These are phyloP conservation scores for Cyclotella baltica DNA, from an alignment of 108 stramenopile species.

Conservation along the genomic window DNA sequence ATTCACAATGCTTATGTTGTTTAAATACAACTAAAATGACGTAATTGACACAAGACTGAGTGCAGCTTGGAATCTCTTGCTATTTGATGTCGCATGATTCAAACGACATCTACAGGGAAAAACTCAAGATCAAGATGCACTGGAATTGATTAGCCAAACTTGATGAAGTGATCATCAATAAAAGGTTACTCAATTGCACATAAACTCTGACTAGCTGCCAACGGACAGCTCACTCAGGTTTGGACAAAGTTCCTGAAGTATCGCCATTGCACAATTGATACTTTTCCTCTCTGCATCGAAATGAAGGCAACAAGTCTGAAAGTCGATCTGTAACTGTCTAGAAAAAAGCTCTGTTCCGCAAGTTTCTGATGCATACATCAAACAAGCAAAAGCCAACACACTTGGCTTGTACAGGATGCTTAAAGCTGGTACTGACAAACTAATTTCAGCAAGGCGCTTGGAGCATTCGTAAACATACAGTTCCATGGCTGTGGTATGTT, in stretches of 20 bases:
- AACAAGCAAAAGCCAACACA: slow-evolving; percentile 70
- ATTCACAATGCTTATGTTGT: no score
- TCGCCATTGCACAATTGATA: neutral
- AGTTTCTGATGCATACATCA: slow-evolving; percentile 74
- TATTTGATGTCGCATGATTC: no score
- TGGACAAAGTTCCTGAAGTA: neutral
- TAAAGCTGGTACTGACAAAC: slow-evolving; percentile 66
- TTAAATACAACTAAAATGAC: no score
- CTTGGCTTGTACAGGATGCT: slow-evolving; percentile 55
- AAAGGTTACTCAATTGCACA: no score
- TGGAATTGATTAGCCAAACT: no score
- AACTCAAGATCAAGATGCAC: no score
- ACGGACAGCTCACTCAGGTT: neutral
- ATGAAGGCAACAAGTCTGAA: neutral
- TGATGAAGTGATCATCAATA: no score
- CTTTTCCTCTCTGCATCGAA: neutral
- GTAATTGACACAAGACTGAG: no score
- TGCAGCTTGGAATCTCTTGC: no score
- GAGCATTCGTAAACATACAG: slow-evolving; percentile 41
- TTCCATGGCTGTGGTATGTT: neutral
- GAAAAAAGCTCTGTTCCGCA: neutral
- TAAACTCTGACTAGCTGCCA: neutral
- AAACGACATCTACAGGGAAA: no score
- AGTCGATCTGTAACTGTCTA: neutral
- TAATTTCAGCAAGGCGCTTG: slow-evolving; percentile 70